Conservation (phyloP, 768 basidiomycete genomes). For the Rhizopogon sp. region DNA sequence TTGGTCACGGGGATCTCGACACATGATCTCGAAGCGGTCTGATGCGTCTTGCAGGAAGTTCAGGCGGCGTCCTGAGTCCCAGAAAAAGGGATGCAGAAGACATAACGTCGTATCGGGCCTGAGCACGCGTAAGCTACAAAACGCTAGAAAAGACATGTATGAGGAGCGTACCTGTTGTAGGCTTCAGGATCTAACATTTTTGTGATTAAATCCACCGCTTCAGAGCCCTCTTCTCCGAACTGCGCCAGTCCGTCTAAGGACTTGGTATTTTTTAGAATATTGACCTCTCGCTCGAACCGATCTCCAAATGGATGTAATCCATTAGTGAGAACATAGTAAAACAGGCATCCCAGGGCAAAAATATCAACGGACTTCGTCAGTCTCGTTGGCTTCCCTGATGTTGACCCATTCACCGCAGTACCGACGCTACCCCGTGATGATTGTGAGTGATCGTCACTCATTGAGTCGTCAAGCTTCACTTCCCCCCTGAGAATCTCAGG, state of each 20-base stretch:
- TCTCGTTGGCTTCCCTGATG: constrained; percentile 49
- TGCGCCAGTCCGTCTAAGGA: constrained; percentile 64
- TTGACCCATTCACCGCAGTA: constrained; percentile 35
- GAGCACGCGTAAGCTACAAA: constrained; percentile 5
- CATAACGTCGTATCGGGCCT: constrained; percentile 89
- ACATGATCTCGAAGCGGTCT: constrained; percentile 98
- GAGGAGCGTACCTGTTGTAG: constrained; percentile 57
- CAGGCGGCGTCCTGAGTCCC: constrained; percentile 82
- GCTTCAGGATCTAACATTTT: constrained; percentile 79
- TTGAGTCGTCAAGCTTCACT: constrained; percentile 81
- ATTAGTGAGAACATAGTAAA: constrained; percentile 86
- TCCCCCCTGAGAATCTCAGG: constrained; percentile 94
- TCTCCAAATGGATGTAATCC: constrained; percentile 95
- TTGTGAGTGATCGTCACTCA: constrained; percentile 58
- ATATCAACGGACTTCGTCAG: constrained; percentile 96
- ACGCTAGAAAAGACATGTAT: neutral
- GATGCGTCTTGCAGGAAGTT: constrained; percentile 97
- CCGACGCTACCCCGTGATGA: constrained; percentile 63
- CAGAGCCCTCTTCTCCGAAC: constrained; percentile 92
- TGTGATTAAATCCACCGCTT: constrained; percentile 77
- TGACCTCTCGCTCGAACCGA: constrained; percentile 87
- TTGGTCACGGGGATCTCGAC: constrained; percentile 81
- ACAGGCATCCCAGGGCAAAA: constrained; percentile 93
- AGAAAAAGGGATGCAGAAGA: constrained; percentile 94
- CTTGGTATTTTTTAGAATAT: constrained; percentile 83